Evolutionary conservation across 129 eudicot genomes (phyloP).

Genomic region (Dittrichia graveolens): DNA sequence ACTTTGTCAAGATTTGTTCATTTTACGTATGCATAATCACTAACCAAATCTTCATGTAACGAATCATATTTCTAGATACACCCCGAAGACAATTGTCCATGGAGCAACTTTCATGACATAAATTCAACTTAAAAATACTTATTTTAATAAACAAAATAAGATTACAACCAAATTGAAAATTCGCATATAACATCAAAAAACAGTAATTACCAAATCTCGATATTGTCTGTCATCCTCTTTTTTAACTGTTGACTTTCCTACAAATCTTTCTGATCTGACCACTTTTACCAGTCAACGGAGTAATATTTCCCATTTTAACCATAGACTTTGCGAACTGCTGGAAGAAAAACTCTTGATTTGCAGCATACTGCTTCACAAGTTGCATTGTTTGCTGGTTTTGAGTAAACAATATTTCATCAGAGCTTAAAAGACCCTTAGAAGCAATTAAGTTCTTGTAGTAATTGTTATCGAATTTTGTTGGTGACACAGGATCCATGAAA

Average conservation of each 20-base stretch:
- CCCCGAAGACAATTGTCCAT: too few species aligned
- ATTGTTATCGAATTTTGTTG: constrained; percentile 37
- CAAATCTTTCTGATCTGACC: constrained; percentile 48
- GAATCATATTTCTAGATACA: too few species aligned
- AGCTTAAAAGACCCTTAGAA: constrained; percentile 40
- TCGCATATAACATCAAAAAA: constrained; percentile 1
- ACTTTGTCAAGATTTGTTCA: too few species aligned
- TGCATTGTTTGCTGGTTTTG: constrained; percentile 35
- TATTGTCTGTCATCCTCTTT: neutral
- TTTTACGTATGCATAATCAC: too few species aligned
- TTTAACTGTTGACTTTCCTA: constrained; percentile 40
- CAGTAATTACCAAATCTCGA: neutral
- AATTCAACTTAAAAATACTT: neutral
- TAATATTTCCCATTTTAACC: constrained; percentile 53
- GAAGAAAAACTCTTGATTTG: constrained; percentile 43
- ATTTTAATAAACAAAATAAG: neutral
- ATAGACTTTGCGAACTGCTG: constrained; percentile 48
- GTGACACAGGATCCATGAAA: constrained; percentile 38
- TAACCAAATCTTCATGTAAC: too few species aligned
- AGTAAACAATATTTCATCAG: constrained; percentile 46
- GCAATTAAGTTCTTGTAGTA: constrained; percentile 52
- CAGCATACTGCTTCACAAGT: constrained; percentile 49
- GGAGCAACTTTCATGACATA: constrained; percentile 1
- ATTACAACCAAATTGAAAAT: neutral
- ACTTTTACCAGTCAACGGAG: constrained; percentile 41